Conservation (phyloP, 2,329 filamentous ascomycete genomes). For the Cladosporium sp. region DNA sequence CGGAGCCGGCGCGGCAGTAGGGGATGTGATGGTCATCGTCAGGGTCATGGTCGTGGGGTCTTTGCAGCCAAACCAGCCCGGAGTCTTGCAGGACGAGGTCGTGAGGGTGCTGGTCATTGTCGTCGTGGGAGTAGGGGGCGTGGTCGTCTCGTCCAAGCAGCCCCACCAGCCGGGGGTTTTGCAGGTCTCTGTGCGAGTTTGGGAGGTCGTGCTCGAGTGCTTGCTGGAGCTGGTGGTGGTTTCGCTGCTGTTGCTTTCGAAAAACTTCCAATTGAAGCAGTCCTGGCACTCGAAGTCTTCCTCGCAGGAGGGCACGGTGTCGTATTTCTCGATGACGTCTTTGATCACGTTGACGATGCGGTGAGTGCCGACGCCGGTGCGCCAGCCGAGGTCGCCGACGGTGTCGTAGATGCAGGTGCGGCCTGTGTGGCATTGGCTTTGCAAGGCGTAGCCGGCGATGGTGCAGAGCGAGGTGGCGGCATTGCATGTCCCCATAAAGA, state of each 20-base stretch:
- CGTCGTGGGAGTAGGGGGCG: slow-evolving; percentile 21
- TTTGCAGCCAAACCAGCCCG: slow-evolving; percentile 63
- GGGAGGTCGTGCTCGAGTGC: slow-evolving; percentile 47
- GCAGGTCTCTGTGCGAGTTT: slow-evolving; percentile 72
- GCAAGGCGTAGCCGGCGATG: slow-evolving; percentile 83
- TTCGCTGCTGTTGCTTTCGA: slow-evolving; percentile 80
- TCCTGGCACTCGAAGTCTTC: slow-evolving; percentile 72
- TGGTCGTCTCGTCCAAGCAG: slow-evolving; percentile 41
- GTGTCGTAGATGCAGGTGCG: slow-evolving; percentile 84
- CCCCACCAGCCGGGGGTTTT: slow-evolving; percentile 89
- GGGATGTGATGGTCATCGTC: slow-evolving; percentile 5
- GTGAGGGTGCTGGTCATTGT: slow-evolving; percentile 36
- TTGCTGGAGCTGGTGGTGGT: slow-evolving; percentile 47
- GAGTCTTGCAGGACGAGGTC: slow-evolving; percentile 51
- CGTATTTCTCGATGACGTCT: slow-evolving; percentile 76
- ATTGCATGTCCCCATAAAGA: slow-evolving; percentile 89
- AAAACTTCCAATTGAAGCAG: slow-evolving; percentile 88
- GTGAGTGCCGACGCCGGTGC: slow-evolving; percentile 81
- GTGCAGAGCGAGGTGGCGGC: slow-evolving; percentile 81
- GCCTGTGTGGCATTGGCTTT: slow-evolving; percentile 81
- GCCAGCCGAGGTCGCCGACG: slow-evolving; percentile 81
- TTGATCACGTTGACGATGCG: slow-evolving; percentile 80
- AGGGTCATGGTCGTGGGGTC: slow-evolving; percentile 34
- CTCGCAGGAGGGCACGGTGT: slow-evolving; percentile 67
- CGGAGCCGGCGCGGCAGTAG: background rate